Conservation (phyloP, 495 filamentous ascomycete genomes). For the Hypoxylon crocopeplum region DNA sequence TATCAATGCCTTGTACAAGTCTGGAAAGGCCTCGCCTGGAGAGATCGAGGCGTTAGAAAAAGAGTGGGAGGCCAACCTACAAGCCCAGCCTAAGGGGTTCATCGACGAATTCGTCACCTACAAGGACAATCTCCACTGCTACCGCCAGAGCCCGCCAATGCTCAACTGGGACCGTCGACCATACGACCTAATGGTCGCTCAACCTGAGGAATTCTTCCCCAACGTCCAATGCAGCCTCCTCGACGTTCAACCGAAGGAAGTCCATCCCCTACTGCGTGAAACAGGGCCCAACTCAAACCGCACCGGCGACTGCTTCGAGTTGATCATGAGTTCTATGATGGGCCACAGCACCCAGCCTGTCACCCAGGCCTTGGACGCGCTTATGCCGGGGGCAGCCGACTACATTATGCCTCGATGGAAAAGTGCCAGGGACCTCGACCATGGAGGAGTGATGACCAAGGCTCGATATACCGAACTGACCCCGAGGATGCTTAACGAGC, state of each 20-base stretch:
- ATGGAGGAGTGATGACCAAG: conserved; percentile 45
- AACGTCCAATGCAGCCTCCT: conserved; percentile 46
- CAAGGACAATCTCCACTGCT: conserved; percentile 56
- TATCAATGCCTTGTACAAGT: conserved; percentile 24
- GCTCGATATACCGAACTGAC: conserved; percentile 41
- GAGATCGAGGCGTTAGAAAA: conserved; percentile 17
- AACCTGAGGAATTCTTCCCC: conserved; percentile 65
- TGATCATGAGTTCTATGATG: conserved; percentile 40
- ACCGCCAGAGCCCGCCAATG: conserved; percentile 51
- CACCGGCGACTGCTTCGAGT: conserved; percentile 46
- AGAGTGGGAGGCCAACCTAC: conserved; percentile 28
- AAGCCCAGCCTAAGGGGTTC: conserved; percentile 8
- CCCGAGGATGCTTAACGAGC: conserved; percentile 49
- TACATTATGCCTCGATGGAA: conserved; percentile 50
- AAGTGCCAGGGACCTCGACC: conserved; percentile 46
- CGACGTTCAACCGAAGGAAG: conserved; percentile 53
- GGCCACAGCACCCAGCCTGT: conserved; percentile 27
- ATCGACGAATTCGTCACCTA: conserved; percentile 38
- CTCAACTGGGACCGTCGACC: conserved; percentile 70
- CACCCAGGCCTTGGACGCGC: conserved; percentile 27
- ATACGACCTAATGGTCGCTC: conserved; percentile 61
- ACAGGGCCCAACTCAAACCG: conserved; percentile 43
- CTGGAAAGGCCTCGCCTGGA: conserved; percentile 2
- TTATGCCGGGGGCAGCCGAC: conserved; percentile 51
- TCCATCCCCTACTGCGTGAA: conserved; percentile 44